A percentile compares a stretch with the other conserved stretches of the same genome.
Conservation (phyloP, 192 early-diverging fungal species). For the Piromyces sp. region DNA sequence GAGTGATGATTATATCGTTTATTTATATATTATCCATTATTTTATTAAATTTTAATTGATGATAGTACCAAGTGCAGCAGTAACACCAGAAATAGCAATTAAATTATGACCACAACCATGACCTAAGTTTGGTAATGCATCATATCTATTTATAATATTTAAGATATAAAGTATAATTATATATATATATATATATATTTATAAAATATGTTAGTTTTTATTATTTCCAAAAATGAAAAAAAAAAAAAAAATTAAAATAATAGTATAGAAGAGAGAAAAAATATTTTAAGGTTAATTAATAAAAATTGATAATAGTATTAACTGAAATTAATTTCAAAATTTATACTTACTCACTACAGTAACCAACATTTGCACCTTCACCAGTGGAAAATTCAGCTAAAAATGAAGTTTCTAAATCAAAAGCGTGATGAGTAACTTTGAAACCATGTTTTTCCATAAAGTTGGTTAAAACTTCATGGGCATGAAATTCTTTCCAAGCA, state of each 20-base stretch:
- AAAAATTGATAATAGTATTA: too few species aligned
- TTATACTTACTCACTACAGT: slow-evolving; percentile 10
- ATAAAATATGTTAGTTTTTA: too few species aligned
- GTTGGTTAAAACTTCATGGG: slow-evolving; percentile 39
- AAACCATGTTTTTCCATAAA: slow-evolving; percentile 51
- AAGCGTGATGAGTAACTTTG: slow-evolving; percentile 31
- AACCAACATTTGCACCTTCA: slow-evolving; percentile 5
- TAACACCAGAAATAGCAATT: slow-evolving; percentile 51
- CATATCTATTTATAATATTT: slow-evolving; percentile 45
- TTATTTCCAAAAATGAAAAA: too few species aligned
- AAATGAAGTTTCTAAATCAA: slow-evolving; percentile 56
- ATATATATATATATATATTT: too few species aligned
- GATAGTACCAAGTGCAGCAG: slow-evolving; percentile 24
- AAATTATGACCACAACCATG: slow-evolving; percentile 57
- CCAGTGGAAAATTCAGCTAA: slow-evolving; percentile 31
- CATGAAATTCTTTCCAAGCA: slow-evolving; percentile 12
- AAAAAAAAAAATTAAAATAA: too few species aligned
- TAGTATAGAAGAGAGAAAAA: too few species aligned
- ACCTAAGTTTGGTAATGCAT: slow-evolving; percentile 47
- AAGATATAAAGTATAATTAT: too few species aligned
- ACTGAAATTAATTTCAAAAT: too few species aligned
- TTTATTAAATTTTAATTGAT: too few species aligned
- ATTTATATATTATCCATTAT: too few species aligned
- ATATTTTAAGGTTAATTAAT: too few species aligned
- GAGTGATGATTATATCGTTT: too few species aligned